A percentile compares a stretch with the other conserved stretches of the same genome.
Evolutionary conservation across 225 moss, liverwort and hornwort species (phyloP).

Genomic region (Straminergon stramineum): DNA sequence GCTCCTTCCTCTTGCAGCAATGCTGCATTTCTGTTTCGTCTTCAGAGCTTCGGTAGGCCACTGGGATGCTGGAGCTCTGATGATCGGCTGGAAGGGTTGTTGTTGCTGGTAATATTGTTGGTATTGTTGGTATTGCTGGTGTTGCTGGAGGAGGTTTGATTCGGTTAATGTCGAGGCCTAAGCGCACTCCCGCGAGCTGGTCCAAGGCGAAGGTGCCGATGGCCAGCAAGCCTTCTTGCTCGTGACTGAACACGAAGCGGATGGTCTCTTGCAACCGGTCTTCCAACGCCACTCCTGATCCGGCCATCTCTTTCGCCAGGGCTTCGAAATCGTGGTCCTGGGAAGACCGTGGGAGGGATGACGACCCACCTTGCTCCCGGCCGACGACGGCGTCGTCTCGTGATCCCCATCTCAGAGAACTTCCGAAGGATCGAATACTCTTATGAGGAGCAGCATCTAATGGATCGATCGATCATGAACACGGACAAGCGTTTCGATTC

Average conservation of each 20-base stretch:
- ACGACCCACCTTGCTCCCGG: not conserved
- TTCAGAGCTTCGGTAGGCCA: not conserved
- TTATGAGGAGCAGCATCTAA: not conserved
- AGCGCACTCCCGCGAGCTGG: slow-evolving; percentile 2
- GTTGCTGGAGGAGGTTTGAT: not conserved
- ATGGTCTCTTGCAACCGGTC: slow-evolving; percentile 27
- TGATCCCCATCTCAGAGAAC: not conserved
- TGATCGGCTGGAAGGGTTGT: not conserved
- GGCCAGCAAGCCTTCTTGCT: slow-evolving; percentile 38
- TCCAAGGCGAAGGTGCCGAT: slow-evolving; percentile 48
- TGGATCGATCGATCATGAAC: not conserved
- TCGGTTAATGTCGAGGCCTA: not conserved
- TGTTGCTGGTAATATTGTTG: not conserved
- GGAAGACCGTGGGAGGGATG: not conserved
- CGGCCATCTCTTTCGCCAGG: not conserved
- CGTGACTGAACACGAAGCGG: slow-evolving; percentile 39
- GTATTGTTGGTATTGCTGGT: not conserved
- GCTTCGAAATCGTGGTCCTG: not conserved
- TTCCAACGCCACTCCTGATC: not conserved
- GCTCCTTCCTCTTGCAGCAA: not conserved
- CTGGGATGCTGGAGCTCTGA: not conserved
- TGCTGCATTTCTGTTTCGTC: not conserved
- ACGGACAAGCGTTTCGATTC: not conserved
- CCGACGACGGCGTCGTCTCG: not conserved
- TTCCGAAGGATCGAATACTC: not conserved